Evolutionary conservation across 202 grass and related monocot genomes (phyloP), one percentile per base, ranked within the genome.

Genomic region (Musa balbisiana): DNA sequence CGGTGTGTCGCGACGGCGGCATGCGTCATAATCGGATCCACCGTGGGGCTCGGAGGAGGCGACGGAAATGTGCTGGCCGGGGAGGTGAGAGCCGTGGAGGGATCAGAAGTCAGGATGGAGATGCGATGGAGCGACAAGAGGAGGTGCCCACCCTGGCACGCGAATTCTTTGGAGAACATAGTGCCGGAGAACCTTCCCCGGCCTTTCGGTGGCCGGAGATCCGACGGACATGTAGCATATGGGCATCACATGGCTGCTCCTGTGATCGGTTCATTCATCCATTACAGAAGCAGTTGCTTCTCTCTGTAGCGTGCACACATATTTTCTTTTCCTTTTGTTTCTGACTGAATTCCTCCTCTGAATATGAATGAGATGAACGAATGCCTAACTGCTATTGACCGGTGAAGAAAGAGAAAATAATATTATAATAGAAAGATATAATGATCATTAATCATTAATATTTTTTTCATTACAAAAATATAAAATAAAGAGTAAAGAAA

Each of bases 121-220:
- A 53, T 84, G 81, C 82, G 89, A 78, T 93, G 93, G 93, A 93
- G 93, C 76, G 90, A 97, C 84, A 85, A 80, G 50, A 54, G 93
- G 76, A 82, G 62, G 85, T 97, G 93, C 75, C 93, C 93, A 16
- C 84, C 88, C 53, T 97, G 93, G 93, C 81, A 52, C 0, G 82
- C 81, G 53, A 97, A 97, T 75, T 89, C 84, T 52, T 73, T 97
- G 27, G 93, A 97, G 88, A 97, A 83, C 85, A 82, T 89, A 26
- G 66, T 97, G 82, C 93, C 90, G 73, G 93, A 97, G 87, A 89
- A 97, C 79, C 81, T 97, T 68, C 93, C 93, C 6, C 88, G 93
- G 24, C 93, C 88, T 5, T 82, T 71, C 29, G 60, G 33, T 22
- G 83, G 76, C 55, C 84, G 84, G 66, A 87, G 85, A 85, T 67